phyloP scores from a whole-genome alignment of 345 rosid species.

The Jatropha curcas region DNA sequence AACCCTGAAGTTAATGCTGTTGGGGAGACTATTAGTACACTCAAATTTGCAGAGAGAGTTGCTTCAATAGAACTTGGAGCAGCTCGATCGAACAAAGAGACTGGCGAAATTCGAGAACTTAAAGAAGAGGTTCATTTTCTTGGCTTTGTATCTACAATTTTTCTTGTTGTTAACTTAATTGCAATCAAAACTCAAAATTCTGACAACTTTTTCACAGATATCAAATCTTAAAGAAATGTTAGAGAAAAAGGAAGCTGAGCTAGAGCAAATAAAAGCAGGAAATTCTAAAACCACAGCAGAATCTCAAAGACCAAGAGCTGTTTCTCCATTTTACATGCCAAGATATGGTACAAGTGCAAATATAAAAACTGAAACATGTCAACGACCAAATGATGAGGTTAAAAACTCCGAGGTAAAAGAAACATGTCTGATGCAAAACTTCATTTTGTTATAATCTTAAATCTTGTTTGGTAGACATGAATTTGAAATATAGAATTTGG shows the following conservation, averaged over 20 bases:
- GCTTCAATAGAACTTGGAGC: constrained; percentile 95
- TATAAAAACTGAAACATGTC: constrained; percentile 57
- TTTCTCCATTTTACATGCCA: constrained; percentile 80
- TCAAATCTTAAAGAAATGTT: constrained; percentile 67
- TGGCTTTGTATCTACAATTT: constrained; percentile 8
- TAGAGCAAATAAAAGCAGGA: constrained; percentile 60
- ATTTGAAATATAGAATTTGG: neutral
- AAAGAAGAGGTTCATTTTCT: constrained; percentile 74
- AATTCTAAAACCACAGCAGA: constrained; percentile 46
- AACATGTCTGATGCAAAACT: neutral
- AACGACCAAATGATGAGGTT: constrained; percentile 47
- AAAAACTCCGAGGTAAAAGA: constrained; percentile 56
- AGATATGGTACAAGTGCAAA: constrained; percentile 43
- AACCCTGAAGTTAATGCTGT: constrained; percentile 78
- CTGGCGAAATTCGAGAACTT: constrained; percentile 83
- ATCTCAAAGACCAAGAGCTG: constrained; percentile 68
- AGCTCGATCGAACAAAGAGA: constrained; percentile 88
- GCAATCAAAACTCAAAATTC: neutral
- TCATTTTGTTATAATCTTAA: neutral
- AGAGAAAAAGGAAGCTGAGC: constrained; percentile 86
- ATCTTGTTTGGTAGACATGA: too few species aligned
- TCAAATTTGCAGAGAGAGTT: constrained; percentile 95
- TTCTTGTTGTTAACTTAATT: neutral
- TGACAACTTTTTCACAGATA: constrained; percentile 44
- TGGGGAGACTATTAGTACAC: constrained; percentile 94